Conservation (phyloP, 768 basidiomycete genomes). For the Trametes sanguinea region DNA sequence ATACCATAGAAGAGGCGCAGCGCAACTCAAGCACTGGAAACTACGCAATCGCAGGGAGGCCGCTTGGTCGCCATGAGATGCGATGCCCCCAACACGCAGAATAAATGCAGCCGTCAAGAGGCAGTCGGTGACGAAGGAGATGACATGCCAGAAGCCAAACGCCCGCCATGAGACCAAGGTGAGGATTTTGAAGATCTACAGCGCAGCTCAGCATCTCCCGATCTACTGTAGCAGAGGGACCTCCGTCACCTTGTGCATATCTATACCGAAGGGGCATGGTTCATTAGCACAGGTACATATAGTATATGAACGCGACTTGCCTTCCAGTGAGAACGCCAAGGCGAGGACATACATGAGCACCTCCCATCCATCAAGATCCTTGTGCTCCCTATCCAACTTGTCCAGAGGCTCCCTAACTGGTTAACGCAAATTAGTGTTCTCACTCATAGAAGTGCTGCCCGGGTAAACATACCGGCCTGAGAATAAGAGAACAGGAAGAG, state of each 20-base stretch:
- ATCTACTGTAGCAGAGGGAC: background rate
- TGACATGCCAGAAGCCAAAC: conserved; percentile 75
- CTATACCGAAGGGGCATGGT: conserved; percentile 30
- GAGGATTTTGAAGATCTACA: conserved; percentile 63
- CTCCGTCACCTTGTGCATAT: conserved; percentile 53
- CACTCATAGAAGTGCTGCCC: background rate
- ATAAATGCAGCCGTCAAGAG: conserved; percentile 74
- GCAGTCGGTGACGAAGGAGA: conserved; percentile 71
- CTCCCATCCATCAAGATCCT: conserved; percentile 79
- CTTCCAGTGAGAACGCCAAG: conserved; percentile 77
- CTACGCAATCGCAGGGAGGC: conserved; percentile 57
- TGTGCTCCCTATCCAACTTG: conserved; percentile 55
- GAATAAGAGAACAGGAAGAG: conserved; percentile 81
- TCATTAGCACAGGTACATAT: background rate
- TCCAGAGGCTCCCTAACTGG: conserved; percentile 79
- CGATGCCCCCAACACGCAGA: conserved; percentile 65
- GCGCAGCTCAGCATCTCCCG: background rate
- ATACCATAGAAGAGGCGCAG: conserved; percentile 85
- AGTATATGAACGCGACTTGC: conserved; percentile 37
- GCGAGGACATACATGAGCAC: conserved; percentile 76
- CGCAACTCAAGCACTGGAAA: conserved; percentile 89
- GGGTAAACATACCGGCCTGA: conserved; percentile 62
- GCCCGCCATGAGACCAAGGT: conserved; percentile 79
- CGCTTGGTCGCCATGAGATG: conserved; percentile 36
- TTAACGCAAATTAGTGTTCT: background rate